phyloP scores from a whole-genome alignment of 805 yeast species.

The Starmerella riodocensis region DNA sequence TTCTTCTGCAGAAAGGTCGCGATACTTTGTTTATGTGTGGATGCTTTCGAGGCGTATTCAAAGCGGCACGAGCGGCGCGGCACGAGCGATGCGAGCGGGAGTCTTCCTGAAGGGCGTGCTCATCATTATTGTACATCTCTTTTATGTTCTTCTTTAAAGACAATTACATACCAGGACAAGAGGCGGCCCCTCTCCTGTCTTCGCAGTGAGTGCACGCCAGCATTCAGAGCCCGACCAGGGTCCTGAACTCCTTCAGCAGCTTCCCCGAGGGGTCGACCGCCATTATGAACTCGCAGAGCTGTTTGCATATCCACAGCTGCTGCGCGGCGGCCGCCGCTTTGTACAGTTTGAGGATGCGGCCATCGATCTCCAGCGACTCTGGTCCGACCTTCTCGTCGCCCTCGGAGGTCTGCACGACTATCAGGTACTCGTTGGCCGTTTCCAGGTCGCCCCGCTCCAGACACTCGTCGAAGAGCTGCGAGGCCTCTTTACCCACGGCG shows the following conservation, averaged over 20 bases:
- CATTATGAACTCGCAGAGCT: slow-evolving; percentile 30
- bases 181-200: no score
- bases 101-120: no score
- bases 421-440: slow-evolving; percentile 32
- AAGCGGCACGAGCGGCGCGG: no score
- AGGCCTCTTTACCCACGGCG: slow-evolving; percentile 27
- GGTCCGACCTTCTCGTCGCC: not conserved
- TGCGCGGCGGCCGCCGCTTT: slow-evolving; percentile 26
- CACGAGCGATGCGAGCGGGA: no score
- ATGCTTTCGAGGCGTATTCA: no score
- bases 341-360: slow-evolving; percentile 20
- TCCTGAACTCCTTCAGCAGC: slow-evolving; percentile 16
- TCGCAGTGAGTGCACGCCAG: no score
- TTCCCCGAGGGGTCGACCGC: slow-evolving; percentile 28
- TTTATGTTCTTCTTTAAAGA: no score
- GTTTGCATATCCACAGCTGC: slow-evolving; percentile 29
- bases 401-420: slow-evolving; percentile 28
- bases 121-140: no score
- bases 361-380: slow-evolving; percentile 11
- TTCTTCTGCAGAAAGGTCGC: no score
- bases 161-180: no score
- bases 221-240: no score
- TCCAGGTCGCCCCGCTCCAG: slow-evolving; percentile 26
- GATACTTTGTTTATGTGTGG: no score
- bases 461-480: slow-evolving; percentile 28